Conservation (phyloP, 129 eudicot species). For the Chrysanthemum makinoi region DNA sequence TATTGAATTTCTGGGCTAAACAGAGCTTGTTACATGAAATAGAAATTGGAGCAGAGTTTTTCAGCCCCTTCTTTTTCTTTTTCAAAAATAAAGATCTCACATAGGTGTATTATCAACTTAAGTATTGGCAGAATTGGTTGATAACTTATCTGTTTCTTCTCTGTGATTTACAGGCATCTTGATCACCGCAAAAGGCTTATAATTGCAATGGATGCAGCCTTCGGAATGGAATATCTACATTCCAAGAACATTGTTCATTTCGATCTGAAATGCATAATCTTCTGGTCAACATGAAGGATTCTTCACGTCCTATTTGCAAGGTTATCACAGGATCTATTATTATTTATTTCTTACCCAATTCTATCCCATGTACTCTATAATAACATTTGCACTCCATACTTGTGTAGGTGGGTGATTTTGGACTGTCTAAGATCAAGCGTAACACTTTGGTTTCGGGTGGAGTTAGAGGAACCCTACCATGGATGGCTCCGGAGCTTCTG, state of each 20-base stretch:
- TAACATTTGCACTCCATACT: too few species aligned
- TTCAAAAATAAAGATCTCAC: too few species aligned
- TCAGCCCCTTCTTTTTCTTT: too few species aligned
- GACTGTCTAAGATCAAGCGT: too few species aligned
- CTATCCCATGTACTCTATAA: too few species aligned
- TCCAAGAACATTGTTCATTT: conserved; percentile 93
- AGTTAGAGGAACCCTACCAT: conserved; percentile 97
- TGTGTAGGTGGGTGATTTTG: too few species aligned
- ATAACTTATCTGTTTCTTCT: not conserved
- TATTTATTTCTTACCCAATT: too few species aligned
- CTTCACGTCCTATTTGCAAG: too few species aligned
- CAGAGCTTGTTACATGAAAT: too few species aligned
- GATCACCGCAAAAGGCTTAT: conserved; percentile 88
- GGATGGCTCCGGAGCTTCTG: conserved; percentile 99
- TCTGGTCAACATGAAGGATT: too few species aligned
- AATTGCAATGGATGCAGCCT: conserved; percentile 97
- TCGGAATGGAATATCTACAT: conserved; percentile 98
- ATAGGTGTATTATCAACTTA: not conserved
- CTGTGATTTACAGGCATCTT: conserved; percentile 60
- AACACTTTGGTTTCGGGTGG: conserved; percentile 99
- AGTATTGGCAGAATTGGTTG: not conserved
- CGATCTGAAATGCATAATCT: too few species aligned
- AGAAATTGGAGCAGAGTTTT: not conserved
- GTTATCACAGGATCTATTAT: too few species aligned
- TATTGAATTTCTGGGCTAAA: not conserved